These are phyloP conservation scores for Dactylonectria macrodidyma DNA, from an alignment of 2,329 filamentous ascomycete species.

Conservation along the genomic window DNA sequence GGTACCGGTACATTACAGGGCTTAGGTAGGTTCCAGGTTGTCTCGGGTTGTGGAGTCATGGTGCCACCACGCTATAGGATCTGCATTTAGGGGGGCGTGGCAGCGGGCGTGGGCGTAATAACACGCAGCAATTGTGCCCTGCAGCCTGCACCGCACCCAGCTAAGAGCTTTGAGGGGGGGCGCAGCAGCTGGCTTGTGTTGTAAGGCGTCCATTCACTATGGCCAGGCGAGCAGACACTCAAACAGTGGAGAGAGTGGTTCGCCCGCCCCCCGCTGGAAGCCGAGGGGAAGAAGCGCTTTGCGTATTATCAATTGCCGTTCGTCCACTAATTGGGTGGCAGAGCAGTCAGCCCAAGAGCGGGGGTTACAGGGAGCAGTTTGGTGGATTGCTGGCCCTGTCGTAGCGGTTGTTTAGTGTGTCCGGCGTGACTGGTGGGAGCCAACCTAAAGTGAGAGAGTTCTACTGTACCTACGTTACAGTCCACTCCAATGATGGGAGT, in stretches of 20 bases:
- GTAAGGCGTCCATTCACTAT: neutral
- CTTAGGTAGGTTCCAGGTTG: neutral
- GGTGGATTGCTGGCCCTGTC: neutral
- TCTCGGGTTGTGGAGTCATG: neutral
- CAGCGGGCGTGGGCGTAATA: neutral
- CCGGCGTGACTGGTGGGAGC: neutral
- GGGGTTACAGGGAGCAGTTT: neutral
- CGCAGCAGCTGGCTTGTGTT: neutral
- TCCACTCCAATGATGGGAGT: neutral
- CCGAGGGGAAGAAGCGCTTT: neutral
- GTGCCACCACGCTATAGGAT: neutral
- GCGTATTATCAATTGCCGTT: neutral
- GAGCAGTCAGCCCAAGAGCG: slow-evolving; percentile 5
- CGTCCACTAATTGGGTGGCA: neutral
- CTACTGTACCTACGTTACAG: neutral
- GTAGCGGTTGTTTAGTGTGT: neutral
- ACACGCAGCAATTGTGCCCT: neutral
- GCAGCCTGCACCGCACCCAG: neutral
- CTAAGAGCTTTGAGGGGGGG: neutral
- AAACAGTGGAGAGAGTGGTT: neutral
- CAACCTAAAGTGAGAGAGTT: neutral
- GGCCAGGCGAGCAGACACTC: neutral
- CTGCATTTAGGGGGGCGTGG: neutral
- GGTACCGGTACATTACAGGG: slow-evolving; percentile 4
- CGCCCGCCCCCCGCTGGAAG: neutral